A percentile compares a stretch with the other conserved stretches of the same genome.
These are phyloP conservation scores for Neurospora sp. DNA, from an alignment of 495 filamentous ascomycete species.

Conservation along the genomic window DNA sequence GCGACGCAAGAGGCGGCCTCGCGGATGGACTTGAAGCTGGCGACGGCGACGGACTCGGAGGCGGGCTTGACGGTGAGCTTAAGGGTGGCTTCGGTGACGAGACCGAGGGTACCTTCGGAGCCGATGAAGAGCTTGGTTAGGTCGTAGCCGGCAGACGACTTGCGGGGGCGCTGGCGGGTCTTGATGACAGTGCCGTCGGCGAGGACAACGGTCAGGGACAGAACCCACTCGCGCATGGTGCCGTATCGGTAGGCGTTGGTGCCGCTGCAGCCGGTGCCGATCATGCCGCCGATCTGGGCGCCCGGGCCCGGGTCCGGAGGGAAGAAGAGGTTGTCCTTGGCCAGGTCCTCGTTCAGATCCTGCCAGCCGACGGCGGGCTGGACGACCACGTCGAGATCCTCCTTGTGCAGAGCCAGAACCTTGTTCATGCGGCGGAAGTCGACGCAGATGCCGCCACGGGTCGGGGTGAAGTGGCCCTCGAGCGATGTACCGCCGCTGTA, in stretches of 20 bases:
- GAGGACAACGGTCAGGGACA: constrained; percentile 81
- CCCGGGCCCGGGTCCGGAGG: constrained; percentile 75
- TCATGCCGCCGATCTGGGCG: constrained; percentile 91
- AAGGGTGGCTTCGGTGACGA: constrained; percentile 69
- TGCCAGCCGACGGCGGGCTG: constrained; percentile 80
- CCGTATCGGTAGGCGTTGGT: constrained; percentile 93
- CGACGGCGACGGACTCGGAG: constrained; percentile 72
- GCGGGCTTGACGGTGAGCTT: constrained; percentile 75
- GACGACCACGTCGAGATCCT: constrained; percentile 71
- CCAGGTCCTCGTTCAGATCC: constrained; percentile 59
- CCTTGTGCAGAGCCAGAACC: constrained; percentile 57
- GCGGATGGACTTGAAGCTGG: constrained; percentile 65
- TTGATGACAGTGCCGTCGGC: constrained; percentile 90
- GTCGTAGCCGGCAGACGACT: constrained; percentile 80
- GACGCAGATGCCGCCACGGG: constrained; percentile 62
- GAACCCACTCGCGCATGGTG: constrained; percentile 94
- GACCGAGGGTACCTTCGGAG: constrained; percentile 65
- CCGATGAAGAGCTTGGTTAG: constrained; percentile 73
- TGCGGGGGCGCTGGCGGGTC: constrained; percentile 65
- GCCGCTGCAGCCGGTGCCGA: constrained; percentile 85
- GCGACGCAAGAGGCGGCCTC: constrained; percentile 75
- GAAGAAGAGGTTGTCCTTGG: constrained; percentile 62
- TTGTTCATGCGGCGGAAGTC: constrained; percentile 71
- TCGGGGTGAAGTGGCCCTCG: constrained; percentile 73
- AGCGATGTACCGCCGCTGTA: constrained; percentile 70